These are phyloP conservation scores for Scutellaria galericulata DNA, from an alignment of 257 asterid species.

Conservation along the genomic window DNA sequence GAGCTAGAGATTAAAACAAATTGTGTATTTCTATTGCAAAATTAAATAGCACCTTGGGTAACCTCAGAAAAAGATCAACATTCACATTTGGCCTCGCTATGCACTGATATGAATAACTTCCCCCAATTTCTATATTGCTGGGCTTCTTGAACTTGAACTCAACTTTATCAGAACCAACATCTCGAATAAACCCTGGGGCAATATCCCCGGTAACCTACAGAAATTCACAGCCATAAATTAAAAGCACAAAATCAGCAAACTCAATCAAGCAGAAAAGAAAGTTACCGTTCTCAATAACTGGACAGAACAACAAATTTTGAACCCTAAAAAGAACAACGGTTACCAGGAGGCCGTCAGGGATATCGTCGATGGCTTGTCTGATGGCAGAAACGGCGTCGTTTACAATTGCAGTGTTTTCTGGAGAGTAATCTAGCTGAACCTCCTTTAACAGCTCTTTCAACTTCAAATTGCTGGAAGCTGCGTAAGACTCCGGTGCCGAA, in stretches of 20 bases:
- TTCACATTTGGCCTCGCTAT: constrained; percentile 71
- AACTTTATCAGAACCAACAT: constrained; percentile 85
- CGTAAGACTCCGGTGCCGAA: constrained; percentile 33
- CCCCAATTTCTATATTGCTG: constrained; percentile 64
- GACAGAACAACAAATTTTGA: neutral
- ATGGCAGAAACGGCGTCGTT: constrained; percentile 63
- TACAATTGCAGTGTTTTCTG: constrained; percentile 49
- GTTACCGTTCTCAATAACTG: neutral
- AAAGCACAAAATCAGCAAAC: constrained; percentile 12
- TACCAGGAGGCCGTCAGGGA: constrained; percentile 71
- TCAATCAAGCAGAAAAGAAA: constrained; percentile 18
- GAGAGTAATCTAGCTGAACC: constrained; percentile 71
- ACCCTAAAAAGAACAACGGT: neutral
- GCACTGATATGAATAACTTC: constrained; percentile 79
- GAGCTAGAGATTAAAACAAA: neutral
- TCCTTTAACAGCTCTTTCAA: constrained; percentile 73
- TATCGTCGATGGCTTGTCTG: constrained; percentile 56
- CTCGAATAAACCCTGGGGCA: constrained; percentile 83
- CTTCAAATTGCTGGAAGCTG: constrained; percentile 62
- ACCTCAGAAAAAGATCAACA: constrained; percentile 73
- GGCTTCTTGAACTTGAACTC: constrained; percentile 87
- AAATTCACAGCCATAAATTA: constrained; percentile 28
- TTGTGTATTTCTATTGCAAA: neutral
- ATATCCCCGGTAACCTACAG: constrained; percentile 74
- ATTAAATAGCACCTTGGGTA: constrained; percentile 75